Conservation (phyloP, 495 filamentous ascomycete genomes). For the Penicillium silybi region DNA sequence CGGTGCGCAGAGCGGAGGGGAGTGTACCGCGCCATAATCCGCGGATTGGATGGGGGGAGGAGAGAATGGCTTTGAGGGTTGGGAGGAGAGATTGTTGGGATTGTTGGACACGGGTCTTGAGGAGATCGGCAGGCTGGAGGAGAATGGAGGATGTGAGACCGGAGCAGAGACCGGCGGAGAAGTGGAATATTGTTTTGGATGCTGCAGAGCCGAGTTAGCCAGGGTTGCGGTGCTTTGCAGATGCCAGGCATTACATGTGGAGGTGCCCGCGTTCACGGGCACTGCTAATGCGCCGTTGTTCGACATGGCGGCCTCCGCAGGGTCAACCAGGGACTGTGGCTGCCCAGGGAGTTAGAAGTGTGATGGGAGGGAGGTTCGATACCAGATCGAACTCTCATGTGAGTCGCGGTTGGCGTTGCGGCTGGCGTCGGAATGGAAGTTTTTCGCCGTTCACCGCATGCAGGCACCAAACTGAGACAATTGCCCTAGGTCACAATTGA, state of each 20-base stretch:
- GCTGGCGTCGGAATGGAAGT: slow-evolving; percentile 1
- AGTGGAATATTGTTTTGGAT: slow-evolving; percentile 66
- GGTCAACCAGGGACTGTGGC: not conserved
- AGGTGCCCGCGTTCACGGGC: slow-evolving; percentile 32
- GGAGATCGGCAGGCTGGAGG: slow-evolving; percentile 91
- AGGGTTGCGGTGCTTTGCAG: not conserved
- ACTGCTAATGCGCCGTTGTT: slow-evolving; percentile 32
- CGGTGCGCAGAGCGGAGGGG: slow-evolving; percentile 87
- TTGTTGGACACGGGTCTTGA: slow-evolving; percentile 88
- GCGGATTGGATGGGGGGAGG: slow-evolving; percentile 57
- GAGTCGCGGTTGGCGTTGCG: slow-evolving; percentile 1
- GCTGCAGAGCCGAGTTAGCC: slow-evolving; percentile 18
- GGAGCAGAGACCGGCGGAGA: slow-evolving; percentile 81
- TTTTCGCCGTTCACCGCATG: slow-evolving; percentile 9
- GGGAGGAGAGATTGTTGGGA: slow-evolving; percentile 57
- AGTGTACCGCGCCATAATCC: slow-evolving; percentile 93
- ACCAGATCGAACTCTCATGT: slow-evolving; percentile 12
- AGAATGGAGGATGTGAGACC: slow-evolving; percentile 83
- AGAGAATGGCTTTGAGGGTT: slow-evolving; percentile 66
- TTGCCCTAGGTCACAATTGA: slow-evolving; percentile 3
- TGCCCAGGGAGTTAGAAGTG: not conserved
- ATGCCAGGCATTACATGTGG: slow-evolving; percentile 26
- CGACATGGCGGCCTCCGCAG: slow-evolving; percentile 25
- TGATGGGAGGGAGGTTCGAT: slow-evolving; percentile 3
- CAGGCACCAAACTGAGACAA: slow-evolving; percentile 7